A percentile compares a stretch with the other conserved stretches of the same genome.
phyloP scores from a whole-genome alignment of 345 rosid genomes.

The Physaria fendleri region DNA sequence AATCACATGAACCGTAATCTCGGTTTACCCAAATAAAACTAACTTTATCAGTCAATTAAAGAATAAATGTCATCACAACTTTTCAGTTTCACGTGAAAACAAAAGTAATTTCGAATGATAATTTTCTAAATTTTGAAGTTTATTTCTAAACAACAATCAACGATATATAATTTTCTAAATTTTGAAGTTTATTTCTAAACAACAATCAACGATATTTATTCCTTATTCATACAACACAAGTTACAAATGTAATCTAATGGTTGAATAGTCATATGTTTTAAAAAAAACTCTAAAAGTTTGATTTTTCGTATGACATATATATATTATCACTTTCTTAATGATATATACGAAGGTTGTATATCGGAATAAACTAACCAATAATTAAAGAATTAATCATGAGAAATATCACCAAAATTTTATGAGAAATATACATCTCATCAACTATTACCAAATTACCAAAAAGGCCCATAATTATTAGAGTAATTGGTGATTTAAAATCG shows the following conservation, averaged over 20 bases:
- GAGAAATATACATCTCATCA: no score
- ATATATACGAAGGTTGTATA: background rate
- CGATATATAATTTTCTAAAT: no score
- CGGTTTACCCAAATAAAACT: background rate
- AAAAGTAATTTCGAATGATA: background rate
- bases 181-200: no score
- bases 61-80: background rate
- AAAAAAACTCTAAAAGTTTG: background rate
- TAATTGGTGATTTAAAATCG: no score
- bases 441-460: no score
- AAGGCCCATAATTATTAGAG: no score
- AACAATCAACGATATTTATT: background rate
- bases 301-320: background rate
- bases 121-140: background rate
- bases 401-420: no score
- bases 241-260: background rate
- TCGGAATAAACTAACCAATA: background rate
- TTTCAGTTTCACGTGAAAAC: constrained; percentile 15
- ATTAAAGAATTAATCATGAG: no score
- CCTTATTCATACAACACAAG: background rate
- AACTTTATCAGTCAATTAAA: constrained; percentile 8
- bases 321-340: no score
- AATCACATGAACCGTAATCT: constrained; percentile 8
- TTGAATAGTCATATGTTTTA: constrained; percentile 7
- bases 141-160: no score